Conservation (phyloP, 768 basidiomycete genomes). For the Crucibulum laeve region DNA sequence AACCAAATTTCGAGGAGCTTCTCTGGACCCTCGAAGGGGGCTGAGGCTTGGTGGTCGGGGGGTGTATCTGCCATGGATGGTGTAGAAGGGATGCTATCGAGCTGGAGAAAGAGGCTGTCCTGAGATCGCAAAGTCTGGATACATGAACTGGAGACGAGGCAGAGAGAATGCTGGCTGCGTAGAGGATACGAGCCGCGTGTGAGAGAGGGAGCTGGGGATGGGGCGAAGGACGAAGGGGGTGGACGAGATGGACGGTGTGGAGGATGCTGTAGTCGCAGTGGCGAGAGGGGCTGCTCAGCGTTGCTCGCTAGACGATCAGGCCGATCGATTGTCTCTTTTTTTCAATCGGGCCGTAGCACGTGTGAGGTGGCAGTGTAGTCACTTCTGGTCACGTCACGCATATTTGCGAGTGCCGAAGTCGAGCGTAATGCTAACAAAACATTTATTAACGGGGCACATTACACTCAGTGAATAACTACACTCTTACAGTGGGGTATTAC, state of each 20-base stretch:
- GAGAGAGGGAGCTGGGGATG: background rate
- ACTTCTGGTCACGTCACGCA: too few relatives aligned
- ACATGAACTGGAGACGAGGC: conserved; percentile 33
- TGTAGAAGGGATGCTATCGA: conserved; percentile 40
- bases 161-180: conserved; percentile 6
- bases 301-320: background rate
- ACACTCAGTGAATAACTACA: too few relatives aligned
- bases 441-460: background rate
- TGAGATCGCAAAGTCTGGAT: conserved; percentile 24
- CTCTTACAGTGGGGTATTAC: background rate
- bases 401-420: too few relatives aligned
- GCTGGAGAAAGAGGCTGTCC: conserved; percentile 28
- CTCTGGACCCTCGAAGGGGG: conserved; percentile 90
- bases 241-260: background rate
- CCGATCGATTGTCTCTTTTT: background rate
- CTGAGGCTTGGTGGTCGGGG: conserved; percentile 30
- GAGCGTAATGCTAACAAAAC: background rate
- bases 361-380: too few relatives aligned
- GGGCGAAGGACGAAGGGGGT: background rate
- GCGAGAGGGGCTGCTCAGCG: conserved; percentile 7
- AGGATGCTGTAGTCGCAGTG: background rate
- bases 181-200: background rate
- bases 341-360: too few relatives aligned
- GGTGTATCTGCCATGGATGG: conserved; percentile 26
- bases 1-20: conserved; percentile 98